Conservation (phyloP, 768 basidiomycete genomes). For the Auricularia sp. region DNA sequence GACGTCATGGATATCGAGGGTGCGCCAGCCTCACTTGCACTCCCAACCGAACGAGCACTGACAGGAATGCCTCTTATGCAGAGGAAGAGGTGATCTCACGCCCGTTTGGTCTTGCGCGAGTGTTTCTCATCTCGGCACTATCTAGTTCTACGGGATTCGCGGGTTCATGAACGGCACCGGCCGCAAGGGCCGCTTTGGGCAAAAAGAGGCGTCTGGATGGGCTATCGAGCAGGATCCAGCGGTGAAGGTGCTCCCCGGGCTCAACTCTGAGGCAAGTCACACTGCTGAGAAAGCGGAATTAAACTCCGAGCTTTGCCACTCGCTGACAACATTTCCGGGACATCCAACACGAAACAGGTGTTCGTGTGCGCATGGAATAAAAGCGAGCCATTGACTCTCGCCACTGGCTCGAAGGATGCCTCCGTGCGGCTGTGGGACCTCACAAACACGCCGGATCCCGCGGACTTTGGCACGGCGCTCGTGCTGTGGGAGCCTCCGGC, state of each 20-base stretch:
- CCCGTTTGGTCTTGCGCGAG: not conserved
- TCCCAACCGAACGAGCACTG: not conserved
- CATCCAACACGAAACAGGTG: conserved; percentile 34
- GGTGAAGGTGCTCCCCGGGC: not conserved
- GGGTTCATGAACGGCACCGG: not conserved
- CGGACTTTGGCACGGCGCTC: conserved; percentile 7
- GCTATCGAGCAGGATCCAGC: not conserved
- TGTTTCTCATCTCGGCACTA: not conserved
- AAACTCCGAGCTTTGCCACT: not conserved
- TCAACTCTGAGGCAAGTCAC: not conserved
- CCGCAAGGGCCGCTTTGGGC: not conserved
- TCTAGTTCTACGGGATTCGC: not conserved
- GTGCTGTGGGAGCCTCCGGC: conserved; percentile 39
- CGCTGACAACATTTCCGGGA: not conserved
- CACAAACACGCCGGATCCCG: not conserved
- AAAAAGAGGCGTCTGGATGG: not conserved
- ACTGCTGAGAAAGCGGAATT: not conserved
- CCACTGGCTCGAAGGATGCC: conserved; percentile 73
- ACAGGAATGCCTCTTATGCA: not conserved
- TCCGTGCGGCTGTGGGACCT: conserved; percentile 61
- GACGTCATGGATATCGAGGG: not conserved
- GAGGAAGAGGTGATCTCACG: not conserved
- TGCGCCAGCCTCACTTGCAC: not conserved
- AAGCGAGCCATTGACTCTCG: conserved; percentile 42
- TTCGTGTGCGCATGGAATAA: conserved; percentile 80